A percentile compares a stretch with the other conserved stretches of the same genome.
Evolutionary conservation across 768 basidiomycete species (phyloP).

Genomic region (Mrakia gelida): DNA sequence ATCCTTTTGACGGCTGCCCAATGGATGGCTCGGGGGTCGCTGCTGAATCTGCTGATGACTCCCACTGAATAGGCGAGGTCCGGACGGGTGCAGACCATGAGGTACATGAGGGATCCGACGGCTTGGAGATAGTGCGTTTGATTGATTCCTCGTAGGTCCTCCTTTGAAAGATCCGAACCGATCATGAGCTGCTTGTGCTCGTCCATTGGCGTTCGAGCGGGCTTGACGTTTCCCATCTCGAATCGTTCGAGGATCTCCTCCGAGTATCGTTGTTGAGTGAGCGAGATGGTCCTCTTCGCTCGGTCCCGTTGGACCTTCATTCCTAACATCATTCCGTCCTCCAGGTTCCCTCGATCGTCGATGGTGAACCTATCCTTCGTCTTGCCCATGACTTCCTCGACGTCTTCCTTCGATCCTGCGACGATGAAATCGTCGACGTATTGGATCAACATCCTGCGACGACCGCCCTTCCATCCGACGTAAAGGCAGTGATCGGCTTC

Average conservation of each 20-base stretch:
- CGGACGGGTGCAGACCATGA: slow-evolving; percentile 11
- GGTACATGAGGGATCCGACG: slow-evolving; percentile 14
- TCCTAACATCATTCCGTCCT: background rate
- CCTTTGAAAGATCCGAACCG: no score
- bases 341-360: slow-evolving; percentile 8
- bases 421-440: no score
- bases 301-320: slow-evolving; percentile 5
- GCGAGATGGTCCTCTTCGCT: background rate
- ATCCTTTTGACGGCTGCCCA: slow-evolving; percentile 5
- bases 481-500: no score
- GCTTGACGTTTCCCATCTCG: background rate
- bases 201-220: no score
- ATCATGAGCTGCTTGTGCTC: no score
- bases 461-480: no score
- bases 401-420: no score
- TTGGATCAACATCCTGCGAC: no score
- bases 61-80: slow-evolving; percentile 7
- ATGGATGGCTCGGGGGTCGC: slow-evolving; percentile 8
- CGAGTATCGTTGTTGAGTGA: background rate
- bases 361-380: background rate
- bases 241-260: slow-evolving; percentile 1
- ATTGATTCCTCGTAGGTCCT: no score
- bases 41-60: background rate
- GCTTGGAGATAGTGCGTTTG: slow-evolving; percentile 7
- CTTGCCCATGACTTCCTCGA: no score